Percentiles rank a stretch among this genome's conserved stretches.
Evolutionary conservation across 2,329 filamentous ascomycete genomes (phyloP).

Genomic region (Pseudocercospora cruenta): DNA sequence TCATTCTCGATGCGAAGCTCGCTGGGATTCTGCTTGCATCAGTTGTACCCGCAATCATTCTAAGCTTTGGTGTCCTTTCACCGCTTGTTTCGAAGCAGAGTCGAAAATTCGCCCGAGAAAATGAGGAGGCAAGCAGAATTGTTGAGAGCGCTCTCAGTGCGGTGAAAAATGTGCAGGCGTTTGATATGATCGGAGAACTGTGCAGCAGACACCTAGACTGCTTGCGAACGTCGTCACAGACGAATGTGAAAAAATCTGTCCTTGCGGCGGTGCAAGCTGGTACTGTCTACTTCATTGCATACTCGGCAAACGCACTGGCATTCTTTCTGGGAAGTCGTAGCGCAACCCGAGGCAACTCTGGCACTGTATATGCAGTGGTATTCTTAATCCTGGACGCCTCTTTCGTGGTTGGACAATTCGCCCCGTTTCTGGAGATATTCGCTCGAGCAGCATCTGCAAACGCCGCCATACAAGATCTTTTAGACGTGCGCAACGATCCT

Average conservation of each 20-base stretch:
- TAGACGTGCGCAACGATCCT: constrained; percentile 41
- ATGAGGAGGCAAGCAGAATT: constrained; percentile 48
- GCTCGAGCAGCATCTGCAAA: constrained; percentile 58
- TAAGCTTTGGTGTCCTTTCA: constrained; percentile 49
- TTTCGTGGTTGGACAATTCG: constrained; percentile 65
- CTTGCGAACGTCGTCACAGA: constrained; percentile 40
- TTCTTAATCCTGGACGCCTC: constrained; percentile 67
- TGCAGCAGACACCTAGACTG: constrained; percentile 43
- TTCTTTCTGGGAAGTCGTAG: constrained; percentile 49
- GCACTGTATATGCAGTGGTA: constrained; percentile 65
- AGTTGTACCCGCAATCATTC: constrained; percentile 54
- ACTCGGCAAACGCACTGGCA: constrained; percentile 50
- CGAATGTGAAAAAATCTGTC: constrained; percentile 47
- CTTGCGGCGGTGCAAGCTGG: constrained; percentile 48
- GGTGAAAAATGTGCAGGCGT: constrained; percentile 54
- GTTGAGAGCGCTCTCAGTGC: constrained; percentile 51
- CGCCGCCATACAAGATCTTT: constrained; percentile 49
- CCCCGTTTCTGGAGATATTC: constrained; percentile 63
- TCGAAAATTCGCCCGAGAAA: constrained; percentile 43
- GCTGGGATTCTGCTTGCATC: constrained; percentile 49
- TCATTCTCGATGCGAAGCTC: constrained; percentile 47
- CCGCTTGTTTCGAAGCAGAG: constrained; percentile 46
- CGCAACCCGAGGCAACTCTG: constrained; percentile 41
- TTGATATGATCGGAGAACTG: constrained; percentile 47
- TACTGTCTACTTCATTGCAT: constrained; percentile 50